Evolutionary conservation across 306 rosid genomes (phyloP).

Genomic region (Prosopis cineraria): DNA sequence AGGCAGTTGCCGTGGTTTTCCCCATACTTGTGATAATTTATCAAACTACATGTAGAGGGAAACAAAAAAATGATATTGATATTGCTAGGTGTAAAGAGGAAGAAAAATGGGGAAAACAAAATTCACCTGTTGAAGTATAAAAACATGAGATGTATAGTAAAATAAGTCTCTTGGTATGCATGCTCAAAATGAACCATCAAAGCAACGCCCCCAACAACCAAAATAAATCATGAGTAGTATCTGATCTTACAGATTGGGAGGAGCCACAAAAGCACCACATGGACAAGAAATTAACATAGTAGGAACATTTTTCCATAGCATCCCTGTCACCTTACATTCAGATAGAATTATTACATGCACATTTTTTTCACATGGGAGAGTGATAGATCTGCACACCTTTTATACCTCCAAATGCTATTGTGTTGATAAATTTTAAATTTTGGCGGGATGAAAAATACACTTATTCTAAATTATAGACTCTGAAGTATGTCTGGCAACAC

Average conservation of each 20-base stretch:
- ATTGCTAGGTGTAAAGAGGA: constrained; percentile 23
- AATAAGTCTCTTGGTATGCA: constrained; percentile 17
- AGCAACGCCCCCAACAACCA: constrained; percentile 30
- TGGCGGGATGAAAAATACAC: not conserved
- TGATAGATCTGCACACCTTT: constrained; percentile 4
- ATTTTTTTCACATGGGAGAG: not conserved
- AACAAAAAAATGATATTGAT: constrained; percentile 10
- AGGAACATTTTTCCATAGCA: not conserved
- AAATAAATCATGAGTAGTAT: constrained; percentile 12
- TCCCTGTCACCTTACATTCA: not conserved
- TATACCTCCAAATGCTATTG: not conserved
- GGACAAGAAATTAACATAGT: constrained; percentile 5
- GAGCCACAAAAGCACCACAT: constrained; percentile 12
- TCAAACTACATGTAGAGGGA: constrained; percentile 64
- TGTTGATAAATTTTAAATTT: not conserved
- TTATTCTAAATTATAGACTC: not conserved
- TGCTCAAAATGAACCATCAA: constrained; percentile 11
- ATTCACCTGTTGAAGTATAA: not conserved
- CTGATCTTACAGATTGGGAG: constrained; percentile 1
- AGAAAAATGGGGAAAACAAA: not conserved
- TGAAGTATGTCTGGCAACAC: not conserved
- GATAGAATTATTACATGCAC: constrained; percentile 11
- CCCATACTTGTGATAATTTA: constrained; percentile 75
- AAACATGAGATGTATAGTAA: constrained; percentile 19
- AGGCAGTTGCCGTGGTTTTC: constrained; percentile 88